These are phyloP conservation scores for Pythium grandisporangium DNA, from an alignment of 352 stramenopile genomes.

Conservation along the genomic window DNA sequence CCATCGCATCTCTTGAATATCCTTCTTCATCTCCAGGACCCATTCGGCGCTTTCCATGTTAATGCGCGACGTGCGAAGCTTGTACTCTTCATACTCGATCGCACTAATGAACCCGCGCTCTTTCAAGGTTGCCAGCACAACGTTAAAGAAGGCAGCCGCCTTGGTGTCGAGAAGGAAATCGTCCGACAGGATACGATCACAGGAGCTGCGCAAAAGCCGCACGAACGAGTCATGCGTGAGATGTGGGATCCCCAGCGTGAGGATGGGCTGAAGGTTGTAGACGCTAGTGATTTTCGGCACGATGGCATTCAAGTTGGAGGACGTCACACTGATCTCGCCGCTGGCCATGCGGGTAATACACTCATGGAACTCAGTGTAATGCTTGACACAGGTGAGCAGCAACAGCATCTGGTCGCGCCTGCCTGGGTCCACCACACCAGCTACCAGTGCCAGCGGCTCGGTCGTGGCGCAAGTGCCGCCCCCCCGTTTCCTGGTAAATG, in stretches of 20 bases:
- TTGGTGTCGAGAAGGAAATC: constrained; percentile 10
- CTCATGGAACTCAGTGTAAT: constrained; percentile 3
- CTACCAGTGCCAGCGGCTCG: not conserved
- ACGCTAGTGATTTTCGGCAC: constrained; percentile 6
- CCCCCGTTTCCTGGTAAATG: constrained; percentile 1
- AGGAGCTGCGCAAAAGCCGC: not conserved
- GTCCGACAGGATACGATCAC: constrained; percentile 4
- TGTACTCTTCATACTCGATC: constrained; percentile 6
- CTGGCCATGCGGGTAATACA: not conserved
- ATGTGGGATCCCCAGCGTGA: constrained; percentile 1
- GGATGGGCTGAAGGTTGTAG: constrained; percentile 5
- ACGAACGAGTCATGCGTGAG: constrained; percentile 2
- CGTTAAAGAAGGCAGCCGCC: constrained; percentile 8
- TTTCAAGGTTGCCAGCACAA: constrained; percentile 1
- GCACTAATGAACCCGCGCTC: not conserved
- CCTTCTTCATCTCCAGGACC: constrained; percentile 8
- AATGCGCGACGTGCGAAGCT: constrained; percentile 5
- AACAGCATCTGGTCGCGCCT: not conserved
- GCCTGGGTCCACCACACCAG: not conserved
- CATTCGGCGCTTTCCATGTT: constrained; percentile 10
- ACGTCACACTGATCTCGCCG: not conserved
- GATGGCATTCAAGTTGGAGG: not conserved
- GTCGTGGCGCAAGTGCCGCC: not conserved
- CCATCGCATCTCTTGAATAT: constrained; percentile 7
- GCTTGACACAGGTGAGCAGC: constrained; percentile 4